Evolutionary conservation across 2,329 filamentous ascomycete genomes (phyloP).

Genomic region (Neofusicoccum sp.): DNA sequence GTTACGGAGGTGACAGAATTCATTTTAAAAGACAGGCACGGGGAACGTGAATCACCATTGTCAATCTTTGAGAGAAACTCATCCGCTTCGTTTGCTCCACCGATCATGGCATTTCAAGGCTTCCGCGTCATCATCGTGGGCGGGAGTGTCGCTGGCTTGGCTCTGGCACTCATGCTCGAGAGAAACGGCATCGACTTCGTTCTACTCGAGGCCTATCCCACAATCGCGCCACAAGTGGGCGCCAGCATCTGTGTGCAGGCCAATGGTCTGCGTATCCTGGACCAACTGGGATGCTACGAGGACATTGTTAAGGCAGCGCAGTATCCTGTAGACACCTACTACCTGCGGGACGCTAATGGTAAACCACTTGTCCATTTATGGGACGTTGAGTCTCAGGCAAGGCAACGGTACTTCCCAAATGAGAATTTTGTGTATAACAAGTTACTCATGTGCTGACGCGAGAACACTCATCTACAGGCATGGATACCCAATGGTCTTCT

Average conservation of each 20-base stretch:
- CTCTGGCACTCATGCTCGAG: slow-evolving; percentile 1
- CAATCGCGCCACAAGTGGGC: slow-evolving; percentile 24
- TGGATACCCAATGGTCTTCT: slow-evolving; percentile 19
- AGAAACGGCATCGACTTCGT: not conserved
- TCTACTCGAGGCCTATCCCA: slow-evolving; percentile 22
- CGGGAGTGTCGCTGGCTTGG: not conserved
- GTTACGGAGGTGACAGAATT: no score
- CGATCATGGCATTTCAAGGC: not conserved
- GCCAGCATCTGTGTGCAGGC: slow-evolving; percentile 24
- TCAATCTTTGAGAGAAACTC: no score
- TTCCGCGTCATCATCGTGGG: slow-evolving; percentile 6
- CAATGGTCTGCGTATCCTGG: slow-evolving; percentile 24
- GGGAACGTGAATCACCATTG: no score
- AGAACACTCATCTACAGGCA: not conserved
- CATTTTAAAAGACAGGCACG: no score
- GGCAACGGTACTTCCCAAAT: not conserved
- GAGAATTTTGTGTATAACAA: not conserved
- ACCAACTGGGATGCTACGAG: slow-evolving; percentile 25
- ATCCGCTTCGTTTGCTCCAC: not conserved
- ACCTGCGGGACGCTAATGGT: not conserved
- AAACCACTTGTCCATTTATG: not conserved
- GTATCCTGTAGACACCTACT: not conserved
- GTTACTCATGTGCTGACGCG: not conserved
- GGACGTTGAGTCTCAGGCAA: not conserved
- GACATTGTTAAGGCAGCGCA: not conserved